A percentile compares a stretch with the other conserved stretches of the same genome.
phyloP scores from a whole-genome alignment of 2,329 filamentous ascomycete species.

The Beauveria caledonica region DNA sequence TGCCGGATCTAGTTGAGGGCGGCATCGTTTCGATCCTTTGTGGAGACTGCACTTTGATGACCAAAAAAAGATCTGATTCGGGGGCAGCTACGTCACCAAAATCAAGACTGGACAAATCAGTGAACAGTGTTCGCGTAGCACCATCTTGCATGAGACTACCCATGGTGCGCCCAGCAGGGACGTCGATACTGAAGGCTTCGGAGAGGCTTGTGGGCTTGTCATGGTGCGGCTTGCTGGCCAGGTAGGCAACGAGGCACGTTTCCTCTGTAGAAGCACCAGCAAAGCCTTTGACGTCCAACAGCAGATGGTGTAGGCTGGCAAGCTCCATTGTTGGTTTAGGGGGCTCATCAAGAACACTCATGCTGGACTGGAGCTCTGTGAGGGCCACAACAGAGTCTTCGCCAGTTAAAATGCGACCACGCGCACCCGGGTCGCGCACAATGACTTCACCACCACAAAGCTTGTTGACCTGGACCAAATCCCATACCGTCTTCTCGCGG shows the following conservation, averaged over 20 bases:
- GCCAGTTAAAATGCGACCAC: conserved; percentile 78
- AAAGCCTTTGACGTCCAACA: conserved; percentile 78
- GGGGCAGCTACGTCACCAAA: conserved; percentile 52
- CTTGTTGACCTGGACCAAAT: conserved; percentile 89
- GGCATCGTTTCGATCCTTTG: conserved; percentile 40
- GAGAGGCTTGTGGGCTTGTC: conserved; percentile 61
- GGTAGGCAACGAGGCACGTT: conserved; percentile 66
- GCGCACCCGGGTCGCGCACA: conserved; percentile 76
- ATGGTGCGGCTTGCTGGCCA: conserved; percentile 63
- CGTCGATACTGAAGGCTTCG: conserved; percentile 73
- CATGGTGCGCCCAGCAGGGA: conserved; percentile 66
- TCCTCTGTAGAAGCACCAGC: conserved; percentile 68
- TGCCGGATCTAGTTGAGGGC: conserved; percentile 44
- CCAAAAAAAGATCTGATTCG: conserved; percentile 69
- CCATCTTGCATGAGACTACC: conserved; percentile 55
- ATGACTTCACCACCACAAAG: conserved; percentile 90
- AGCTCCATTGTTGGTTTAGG: conserved; percentile 61
- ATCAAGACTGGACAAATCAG: conserved; percentile 73
- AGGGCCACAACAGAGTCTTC: conserved; percentile 91
- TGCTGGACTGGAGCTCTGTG: conserved; percentile 84
- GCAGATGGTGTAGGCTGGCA: conserved; percentile 67
- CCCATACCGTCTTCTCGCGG: conserved; percentile 90
- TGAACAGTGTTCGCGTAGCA: conserved; percentile 77
- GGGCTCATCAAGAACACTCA: conserved; percentile 86
- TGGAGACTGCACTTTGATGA: conserved; percentile 66